Percentiles rank a stretch among this genome's conserved stretches.
These are phyloP conservation scores for Sorghum bicolor DNA, from an alignment of 176 grass and related monocot genomes.

Conservation along the genomic window DNA sequence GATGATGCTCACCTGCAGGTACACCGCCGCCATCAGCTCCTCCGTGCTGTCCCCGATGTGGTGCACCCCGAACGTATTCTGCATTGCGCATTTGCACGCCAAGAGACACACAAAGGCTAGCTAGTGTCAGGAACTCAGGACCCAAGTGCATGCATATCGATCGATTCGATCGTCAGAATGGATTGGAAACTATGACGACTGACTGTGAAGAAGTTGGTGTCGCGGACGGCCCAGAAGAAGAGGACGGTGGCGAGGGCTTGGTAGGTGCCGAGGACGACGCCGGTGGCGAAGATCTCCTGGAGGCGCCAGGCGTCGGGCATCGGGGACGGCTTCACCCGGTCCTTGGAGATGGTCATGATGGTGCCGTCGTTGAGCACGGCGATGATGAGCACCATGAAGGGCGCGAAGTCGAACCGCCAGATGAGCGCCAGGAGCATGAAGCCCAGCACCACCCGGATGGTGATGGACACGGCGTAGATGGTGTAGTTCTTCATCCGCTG, in stretches of 20 bases:
- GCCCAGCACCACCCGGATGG: constrained; percentile 74
- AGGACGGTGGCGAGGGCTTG: constrained; percentile 71
- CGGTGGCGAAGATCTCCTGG: constrained; percentile 83
- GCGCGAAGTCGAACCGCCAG: constrained; percentile 82
- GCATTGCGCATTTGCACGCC: not conserved
- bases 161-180: too few species aligned
- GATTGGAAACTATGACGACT: too few species aligned
- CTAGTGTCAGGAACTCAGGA: too few species aligned
- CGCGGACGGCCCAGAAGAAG: constrained; percentile 57
- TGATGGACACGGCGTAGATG: constrained; percentile 91
- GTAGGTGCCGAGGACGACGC: constrained; percentile 84
- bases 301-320: constrained; percentile 69
- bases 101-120: too few species aligned
- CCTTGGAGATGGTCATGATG: constrained; percentile 98
- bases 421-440: constrained; percentile 83
- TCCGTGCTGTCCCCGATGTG: constrained; percentile 38
- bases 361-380: constrained; percentile 92
- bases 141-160: too few species aligned
- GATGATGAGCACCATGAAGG: constrained; percentile 94
- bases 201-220: constrained; percentile 71
- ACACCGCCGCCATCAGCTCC: constrained; percentile 60
- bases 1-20: constrained; percentile 84
- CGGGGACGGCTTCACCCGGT: constrained; percentile 70
- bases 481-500: constrained; percentile 99
- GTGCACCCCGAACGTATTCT: constrained; percentile 47